Percentiles rank a stretch among this genome's conserved stretches.
These are phyloP conservation scores for Leccinum pellstonianum DNA, from an alignment of 768 basidiomycete species.

Conservation along the genomic window DNA sequence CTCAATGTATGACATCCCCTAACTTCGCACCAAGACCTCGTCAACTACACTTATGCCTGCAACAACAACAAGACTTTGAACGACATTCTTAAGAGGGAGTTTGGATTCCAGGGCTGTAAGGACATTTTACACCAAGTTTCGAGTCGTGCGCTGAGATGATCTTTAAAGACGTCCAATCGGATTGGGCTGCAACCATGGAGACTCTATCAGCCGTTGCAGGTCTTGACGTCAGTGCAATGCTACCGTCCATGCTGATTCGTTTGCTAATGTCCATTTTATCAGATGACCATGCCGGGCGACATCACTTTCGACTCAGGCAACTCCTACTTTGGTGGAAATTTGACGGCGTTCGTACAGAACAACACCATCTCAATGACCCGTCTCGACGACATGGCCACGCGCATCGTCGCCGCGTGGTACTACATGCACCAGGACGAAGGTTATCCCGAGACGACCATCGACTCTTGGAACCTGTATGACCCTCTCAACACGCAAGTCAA, in stretches of 20 bases:
- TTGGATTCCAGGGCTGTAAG: constrained; percentile 65
- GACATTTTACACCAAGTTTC: background rate
- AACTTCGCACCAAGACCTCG: constrained; percentile 37
- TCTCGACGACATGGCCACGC: constrained; percentile 69
- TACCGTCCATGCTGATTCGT: no score
- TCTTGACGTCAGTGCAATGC: constrained; percentile 48
- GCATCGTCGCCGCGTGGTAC: constrained; percentile 67
- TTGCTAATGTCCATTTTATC: constrained; percentile 2
- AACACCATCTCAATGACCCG: constrained; percentile 57
- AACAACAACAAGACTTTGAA: constrained; percentile 61
- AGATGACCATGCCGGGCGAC: constrained; percentile 79
- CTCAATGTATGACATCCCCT: background rate
- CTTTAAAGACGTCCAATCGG: constrained; percentile 48
- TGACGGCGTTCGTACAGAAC: constrained; percentile 58
- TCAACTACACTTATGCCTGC: constrained; percentile 62
- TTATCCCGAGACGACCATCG: constrained; percentile 27
- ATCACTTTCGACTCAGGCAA: constrained; percentile 37
- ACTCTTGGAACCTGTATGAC: constrained; percentile 30
- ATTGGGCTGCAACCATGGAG: constrained; percentile 60
- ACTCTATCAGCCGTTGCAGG: constrained; percentile 56
- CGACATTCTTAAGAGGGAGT: constrained; percentile 62
- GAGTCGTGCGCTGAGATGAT: background rate
- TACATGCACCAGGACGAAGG: constrained; percentile 35
- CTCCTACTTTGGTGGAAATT: constrained; percentile 58
- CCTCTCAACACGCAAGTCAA: constrained; percentile 45